Base-by-base conservation (phyloP, 345 rosid species). In the Moringa oleifera region DNA sequence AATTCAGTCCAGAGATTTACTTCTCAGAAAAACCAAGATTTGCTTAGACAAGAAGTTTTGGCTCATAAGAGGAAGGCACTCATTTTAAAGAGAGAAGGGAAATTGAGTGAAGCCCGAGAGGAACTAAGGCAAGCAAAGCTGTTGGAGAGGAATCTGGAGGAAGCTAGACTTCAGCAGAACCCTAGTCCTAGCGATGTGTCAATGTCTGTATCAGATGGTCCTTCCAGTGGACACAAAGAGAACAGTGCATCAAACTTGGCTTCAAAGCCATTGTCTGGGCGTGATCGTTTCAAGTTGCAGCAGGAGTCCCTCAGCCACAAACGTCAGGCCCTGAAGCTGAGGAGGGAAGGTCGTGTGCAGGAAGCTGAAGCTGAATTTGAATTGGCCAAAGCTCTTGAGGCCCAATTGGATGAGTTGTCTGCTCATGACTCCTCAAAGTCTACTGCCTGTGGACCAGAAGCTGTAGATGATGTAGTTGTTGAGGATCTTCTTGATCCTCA, bases 341-440 rank as follows among this genome's bases (percentile, higher is more conserved):
- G 95, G 2, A 89, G 85, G 58, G 97, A 90, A 78, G 97, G 96
- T 63, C 77, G 77, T 49, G 67, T 71, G 67, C 76, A 78, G 68
- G 96, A 90, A 83, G 99, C 99, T 18, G 97, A 94, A 65, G 95
- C 91, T 31, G 96, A 94, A 75, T 76, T 81, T 65, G 97, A 94
- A 73, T 58, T 83, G 41, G 99, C 99, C 65, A 94, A 86, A 89
- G 59, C 83, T 68, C 88, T 94, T 46, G 96, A 94, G 76, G 80
- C 90, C 55, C 95, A 82, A 70, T 66, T 90, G 74, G 99, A 88
- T 55, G 51, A 57, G 19, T 21, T 65, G 8, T 25, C 82, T 23
- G 7, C 47, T 33, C 5, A 33, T 33, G 89, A 85, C 68, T 68
- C 68, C 20, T 25, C 82, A 21, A 52, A 85, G 31, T 68, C 71